Evolutionary conservation across 495 filamentous ascomycete genomes (phyloP).

Genomic region (Tetracladium setigerum): DNA sequence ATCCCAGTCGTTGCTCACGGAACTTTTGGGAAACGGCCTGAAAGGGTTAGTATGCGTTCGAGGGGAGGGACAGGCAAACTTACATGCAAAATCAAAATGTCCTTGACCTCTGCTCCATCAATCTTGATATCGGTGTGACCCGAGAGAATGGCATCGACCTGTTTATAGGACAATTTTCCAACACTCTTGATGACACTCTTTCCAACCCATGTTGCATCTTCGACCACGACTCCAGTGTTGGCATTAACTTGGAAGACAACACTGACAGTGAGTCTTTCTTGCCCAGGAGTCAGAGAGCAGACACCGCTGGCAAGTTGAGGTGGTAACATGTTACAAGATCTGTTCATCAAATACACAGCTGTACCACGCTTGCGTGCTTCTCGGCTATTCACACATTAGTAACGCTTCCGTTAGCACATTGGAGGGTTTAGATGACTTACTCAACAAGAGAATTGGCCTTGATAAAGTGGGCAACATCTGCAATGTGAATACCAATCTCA

Average conservation of each 20-base stretch:
- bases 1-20: slow-evolving; percentile 75
- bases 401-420: too few species aligned
- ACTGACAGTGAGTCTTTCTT: slow-evolving; percentile 87
- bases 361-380: slow-evolving; percentile 98
- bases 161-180: slow-evolving; percentile 73
- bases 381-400: slow-evolving; percentile 29
- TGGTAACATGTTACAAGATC: slow-evolving; percentile 85
- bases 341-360: slow-evolving; percentile 87
- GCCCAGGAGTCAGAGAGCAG: slow-evolving; percentile 74
- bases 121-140: slow-evolving; percentile 50
- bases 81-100: slow-evolving; percentile 63
- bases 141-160: slow-evolving; percentile 72
- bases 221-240: slow-evolving; percentile 64
- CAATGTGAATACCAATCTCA: slow-evolving; percentile 92
- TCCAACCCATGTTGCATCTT: slow-evolving; percentile 86
- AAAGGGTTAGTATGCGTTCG: slow-evolving; percentile 22
- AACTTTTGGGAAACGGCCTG: slow-evolving; percentile 73
- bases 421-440: too few species aligned
- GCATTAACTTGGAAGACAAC: slow-evolving; percentile 85
- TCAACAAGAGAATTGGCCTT: slow-evolving; percentile 94
- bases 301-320: slow-evolving; percentile 76
- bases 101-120: slow-evolving; percentile 53
- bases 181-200: slow-evolving; percentile 89
- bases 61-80: background rate
- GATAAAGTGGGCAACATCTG: slow-evolving; percentile 94